Conservation (phyloP, 129 eudicot genomes). For the Helichrysum umbraculigerum region DNA sequence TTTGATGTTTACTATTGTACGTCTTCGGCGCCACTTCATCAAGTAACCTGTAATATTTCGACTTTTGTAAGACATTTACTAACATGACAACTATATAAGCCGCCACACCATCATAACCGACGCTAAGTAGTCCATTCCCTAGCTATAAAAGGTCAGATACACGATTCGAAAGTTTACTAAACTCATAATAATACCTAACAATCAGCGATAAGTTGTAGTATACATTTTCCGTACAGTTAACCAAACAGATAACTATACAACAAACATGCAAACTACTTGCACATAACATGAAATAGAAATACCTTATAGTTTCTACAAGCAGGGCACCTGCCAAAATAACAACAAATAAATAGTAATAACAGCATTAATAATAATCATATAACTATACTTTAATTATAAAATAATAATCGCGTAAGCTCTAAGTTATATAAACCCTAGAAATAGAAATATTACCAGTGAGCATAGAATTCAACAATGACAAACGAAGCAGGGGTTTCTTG, state of each 20-base stretch:
- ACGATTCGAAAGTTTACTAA: not conserved
- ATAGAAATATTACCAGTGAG: constrained; percentile 61
- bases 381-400: too few species aligned
- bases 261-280: constrained; percentile 4
- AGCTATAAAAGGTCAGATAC: not conserved
- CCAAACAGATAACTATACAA: not conserved
- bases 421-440: not conserved
- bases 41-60: not conserved
- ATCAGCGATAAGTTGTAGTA: not conserved
- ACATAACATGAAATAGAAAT: constrained; percentile 8
- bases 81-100: not conserved
- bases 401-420: not conserved
- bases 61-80: not conserved
- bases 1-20: not conserved
- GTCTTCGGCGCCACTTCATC: not conserved
- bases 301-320: constrained; percentile 96
- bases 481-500: constrained; percentile 57
- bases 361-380: not conserved
- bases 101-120: not conserved
- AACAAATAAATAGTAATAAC: constrained; percentile 2
- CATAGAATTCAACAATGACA: constrained; percentile 80
- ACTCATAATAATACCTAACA: not conserved
- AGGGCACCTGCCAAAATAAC: constrained; percentile 70
- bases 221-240: too few species aligned
- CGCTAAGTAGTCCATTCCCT: not conserved